Conservation (phyloP, 108 stramenopile genomes). For the Cyclostephanos invisitatus region DNA sequence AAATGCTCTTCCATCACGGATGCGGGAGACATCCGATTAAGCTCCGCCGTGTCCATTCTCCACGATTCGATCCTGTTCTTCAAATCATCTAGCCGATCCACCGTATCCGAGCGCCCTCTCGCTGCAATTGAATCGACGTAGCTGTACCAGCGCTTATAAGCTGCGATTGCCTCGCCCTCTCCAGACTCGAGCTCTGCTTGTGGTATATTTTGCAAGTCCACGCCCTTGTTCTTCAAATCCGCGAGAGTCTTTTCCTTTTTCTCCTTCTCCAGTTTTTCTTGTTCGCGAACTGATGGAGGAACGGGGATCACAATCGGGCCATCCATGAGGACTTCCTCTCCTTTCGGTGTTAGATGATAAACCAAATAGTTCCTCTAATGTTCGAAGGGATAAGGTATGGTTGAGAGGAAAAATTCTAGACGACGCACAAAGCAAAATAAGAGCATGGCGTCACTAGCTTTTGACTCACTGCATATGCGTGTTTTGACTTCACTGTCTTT, state of each 20-base stretch:
- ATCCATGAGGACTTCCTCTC: conserved; percentile 30
- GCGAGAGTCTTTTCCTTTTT: conserved; percentile 49
- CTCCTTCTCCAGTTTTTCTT: conserved; percentile 53
- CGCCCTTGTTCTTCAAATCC: conserved; percentile 52
- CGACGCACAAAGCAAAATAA: conserved; percentile 19
- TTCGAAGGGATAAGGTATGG: neutral
- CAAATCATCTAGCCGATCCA: conserved; percentile 62
- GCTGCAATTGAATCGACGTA: conserved; percentile 51
- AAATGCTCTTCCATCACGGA: conserved; percentile 71
- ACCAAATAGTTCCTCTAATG: conserved; percentile 23
- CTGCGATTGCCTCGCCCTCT: conserved; percentile 75
- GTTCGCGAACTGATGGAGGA: conserved; percentile 65
- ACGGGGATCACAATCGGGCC: conserved; percentile 67
- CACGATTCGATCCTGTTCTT: conserved; percentile 59
- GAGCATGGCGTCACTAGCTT: neutral
- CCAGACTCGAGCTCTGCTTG: conserved; percentile 66
- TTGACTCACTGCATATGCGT: conserved; percentile 22
- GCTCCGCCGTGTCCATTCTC: conserved; percentile 59
- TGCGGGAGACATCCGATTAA: conserved; percentile 66
- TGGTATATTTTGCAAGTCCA: conserved; percentile 63
- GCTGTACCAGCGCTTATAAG: conserved; percentile 65
- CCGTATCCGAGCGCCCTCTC: conserved; percentile 45
- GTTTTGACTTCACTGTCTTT: conserved; percentile 31
- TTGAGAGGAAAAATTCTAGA: conserved; percentile 10
- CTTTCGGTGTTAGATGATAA: conserved; percentile 52